Percentiles rank a stretch among this genome's conserved stretches.
These are phyloP conservation scores for apple (Malus domestica) DNA, from an alignment of 306 rosid species.

Conservation along the genomic window ASM211411v1 NC_041798.1:23060001-23060500, in stretches of 20 bases:
- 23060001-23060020: not conserved
- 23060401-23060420: not conserved
- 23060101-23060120: not conserved
- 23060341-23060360: not conserved
- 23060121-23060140: not conserved
- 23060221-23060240: not conserved
- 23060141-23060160: not conserved
- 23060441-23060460: not conserved
- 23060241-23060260: not conserved
- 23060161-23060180: not conserved
- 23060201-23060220: not conserved
- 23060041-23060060: not conserved
- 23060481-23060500: not conserved
- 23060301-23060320: not conserved
- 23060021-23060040: not conserved
- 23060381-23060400: conserved; percentile 4
- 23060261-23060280: not conserved
- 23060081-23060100: not conserved
- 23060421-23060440: not conserved
- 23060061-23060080: not conserved
- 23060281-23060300: conserved; percentile 3
- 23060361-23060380: not conserved
- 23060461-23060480: not conserved
- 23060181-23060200: not conserved
- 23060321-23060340: not conserved